phyloP scores from a whole-genome alignment of 1,284 basidiomycete genomes.

The Pholiota adiposa region DNA sequence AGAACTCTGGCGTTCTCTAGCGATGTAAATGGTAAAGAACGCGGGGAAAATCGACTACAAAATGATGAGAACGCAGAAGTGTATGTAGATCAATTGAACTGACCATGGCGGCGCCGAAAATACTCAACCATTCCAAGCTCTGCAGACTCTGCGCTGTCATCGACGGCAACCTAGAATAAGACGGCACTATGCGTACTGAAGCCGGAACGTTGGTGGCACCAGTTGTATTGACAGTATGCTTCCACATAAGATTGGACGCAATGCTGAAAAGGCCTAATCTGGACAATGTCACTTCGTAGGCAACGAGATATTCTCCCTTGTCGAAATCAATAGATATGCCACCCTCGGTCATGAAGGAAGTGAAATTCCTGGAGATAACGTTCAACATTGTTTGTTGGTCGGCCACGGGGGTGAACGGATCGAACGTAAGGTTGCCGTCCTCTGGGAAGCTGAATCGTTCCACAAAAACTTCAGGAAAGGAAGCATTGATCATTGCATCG shows the following conservation, averaged over 20 bases:
- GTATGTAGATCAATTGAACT: conserved; percentile 15
- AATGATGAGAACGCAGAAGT: background rate
- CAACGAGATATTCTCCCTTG: conserved; percentile 18
- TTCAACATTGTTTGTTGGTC: conserved; percentile 33
- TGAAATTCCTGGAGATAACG: conserved; percentile 18
- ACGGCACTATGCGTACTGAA: conserved; percentile 48
- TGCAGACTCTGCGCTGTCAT: conserved; percentile 53
- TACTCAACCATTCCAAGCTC: conserved; percentile 63
- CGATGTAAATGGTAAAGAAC: conserved; percentile 80
- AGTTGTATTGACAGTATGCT: background rate
- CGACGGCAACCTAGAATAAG: conserved; percentile 58
- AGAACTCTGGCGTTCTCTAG: conserved; percentile 65
- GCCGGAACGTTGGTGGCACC: conserved; percentile 1
- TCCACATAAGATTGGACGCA: background rate
- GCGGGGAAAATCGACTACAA: conserved; percentile 73
- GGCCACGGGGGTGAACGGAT: conserved; percentile 25
- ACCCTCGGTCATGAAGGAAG: conserved; percentile 13
- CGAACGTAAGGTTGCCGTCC: conserved; percentile 10
- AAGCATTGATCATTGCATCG: background rate
- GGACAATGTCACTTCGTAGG: conserved; percentile 19
- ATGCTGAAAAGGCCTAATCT: background rate
- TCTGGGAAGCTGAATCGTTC: background rate
- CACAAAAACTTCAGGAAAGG: background rate
- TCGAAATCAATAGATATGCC: conserved; percentile 23
- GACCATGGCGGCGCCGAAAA: conserved; percentile 74